A percentile compares a stretch with the other conserved stretches of the same genome.
Evolutionary conservation across 139 green algal genomes (phyloP).

Genomic region (Chara braunii): DNA sequence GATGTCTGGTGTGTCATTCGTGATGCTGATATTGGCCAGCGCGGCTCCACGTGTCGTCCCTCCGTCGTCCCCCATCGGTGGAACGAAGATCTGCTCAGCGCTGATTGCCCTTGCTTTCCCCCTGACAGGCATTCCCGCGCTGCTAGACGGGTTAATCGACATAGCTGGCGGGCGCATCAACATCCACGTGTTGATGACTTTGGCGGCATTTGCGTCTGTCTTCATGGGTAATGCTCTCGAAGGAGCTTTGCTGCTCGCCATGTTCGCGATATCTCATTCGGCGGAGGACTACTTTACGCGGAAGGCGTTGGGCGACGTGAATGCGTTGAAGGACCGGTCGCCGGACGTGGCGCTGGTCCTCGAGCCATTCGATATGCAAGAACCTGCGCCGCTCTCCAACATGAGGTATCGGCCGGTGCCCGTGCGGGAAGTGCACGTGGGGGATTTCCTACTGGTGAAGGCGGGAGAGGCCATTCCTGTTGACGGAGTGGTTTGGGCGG

Average conservation of each 20-base stretch:
- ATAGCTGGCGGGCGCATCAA: slow-evolving; percentile 43
- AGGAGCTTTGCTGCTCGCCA: slow-evolving; percentile 44
- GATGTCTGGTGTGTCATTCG: slow-evolving; percentile 5
- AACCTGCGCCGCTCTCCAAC: neutral
- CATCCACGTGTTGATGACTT: slow-evolving; percentile 51
- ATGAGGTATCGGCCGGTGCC: slow-evolving; percentile 2
- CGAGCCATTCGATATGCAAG: neutral
- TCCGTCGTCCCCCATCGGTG: slow-evolving; percentile 4
- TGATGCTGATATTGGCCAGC: slow-evolving; percentile 9
- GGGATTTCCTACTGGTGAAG: slow-evolving; percentile 19
- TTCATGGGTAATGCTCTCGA: slow-evolving; percentile 43
- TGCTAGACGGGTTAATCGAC: slow-evolving; percentile 46
- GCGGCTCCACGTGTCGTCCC: neutral
- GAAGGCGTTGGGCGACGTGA: slow-evolving; percentile 14
- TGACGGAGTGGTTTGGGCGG: slow-evolving; percentile 41
- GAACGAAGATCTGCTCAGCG: neutral
- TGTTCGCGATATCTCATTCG: slow-evolving; percentile 46
- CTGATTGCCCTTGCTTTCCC: slow-evolving; percentile 7
- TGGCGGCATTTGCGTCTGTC: slow-evolving; percentile 46
- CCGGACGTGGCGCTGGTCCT: slow-evolving; percentile 26
- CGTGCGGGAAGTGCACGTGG: slow-evolving; percentile 7
- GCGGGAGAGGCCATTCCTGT: slow-evolving; percentile 40
- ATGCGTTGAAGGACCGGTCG: slow-evolving; percentile 8
- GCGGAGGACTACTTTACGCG: slow-evolving; percentile 27
- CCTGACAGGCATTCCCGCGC: slow-evolving; percentile 32